Conservation (phyloP, 2,329 filamentous ascomycete species). For the Leptodontidium sp. region DNA sequence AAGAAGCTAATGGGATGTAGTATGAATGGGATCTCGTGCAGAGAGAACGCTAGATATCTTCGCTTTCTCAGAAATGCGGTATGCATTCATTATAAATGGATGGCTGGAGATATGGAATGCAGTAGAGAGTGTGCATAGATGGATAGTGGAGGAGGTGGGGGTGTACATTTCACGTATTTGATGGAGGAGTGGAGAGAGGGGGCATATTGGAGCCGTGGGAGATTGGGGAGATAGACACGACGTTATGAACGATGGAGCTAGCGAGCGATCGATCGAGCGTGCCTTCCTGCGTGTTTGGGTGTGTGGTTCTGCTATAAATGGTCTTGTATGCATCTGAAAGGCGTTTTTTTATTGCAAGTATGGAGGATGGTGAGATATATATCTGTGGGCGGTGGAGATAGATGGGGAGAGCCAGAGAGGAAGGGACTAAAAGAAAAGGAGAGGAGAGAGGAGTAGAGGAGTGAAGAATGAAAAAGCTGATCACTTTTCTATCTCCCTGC, state of each 20-base stretch:
- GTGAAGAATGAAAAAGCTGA: too few species aligned
- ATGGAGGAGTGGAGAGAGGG: not conserved
- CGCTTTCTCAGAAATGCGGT: too few species aligned
- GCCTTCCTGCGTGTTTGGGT: not conserved
- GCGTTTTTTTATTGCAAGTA: not conserved
- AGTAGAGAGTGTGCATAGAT: constrained; percentile 1
- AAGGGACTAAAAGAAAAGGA: too few species aligned
- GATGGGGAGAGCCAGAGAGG: too few species aligned
- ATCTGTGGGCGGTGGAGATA: too few species aligned
- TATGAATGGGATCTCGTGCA: constrained; percentile 30
- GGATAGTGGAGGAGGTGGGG: not conserved
- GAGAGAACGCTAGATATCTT: constrained; percentile 13
- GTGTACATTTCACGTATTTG: not conserved
- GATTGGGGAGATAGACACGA: not conserved
- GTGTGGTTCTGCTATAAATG: not conserved
- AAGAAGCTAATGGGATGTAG: not conserved
- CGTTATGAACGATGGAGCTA: constrained; percentile 3
- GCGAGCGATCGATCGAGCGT: not conserved
- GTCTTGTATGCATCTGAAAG: constrained; percentile 5
- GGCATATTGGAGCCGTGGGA: not conserved
- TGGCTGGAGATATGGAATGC: not conserved
- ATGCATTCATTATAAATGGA: too few species aligned
- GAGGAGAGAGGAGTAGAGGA: too few species aligned
- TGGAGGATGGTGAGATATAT: too few species aligned
- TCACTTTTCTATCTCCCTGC: too few species aligned